Conservation (phyloP, 1,284 basidiomycete species). For the Cerioporus squamosus region DNA sequence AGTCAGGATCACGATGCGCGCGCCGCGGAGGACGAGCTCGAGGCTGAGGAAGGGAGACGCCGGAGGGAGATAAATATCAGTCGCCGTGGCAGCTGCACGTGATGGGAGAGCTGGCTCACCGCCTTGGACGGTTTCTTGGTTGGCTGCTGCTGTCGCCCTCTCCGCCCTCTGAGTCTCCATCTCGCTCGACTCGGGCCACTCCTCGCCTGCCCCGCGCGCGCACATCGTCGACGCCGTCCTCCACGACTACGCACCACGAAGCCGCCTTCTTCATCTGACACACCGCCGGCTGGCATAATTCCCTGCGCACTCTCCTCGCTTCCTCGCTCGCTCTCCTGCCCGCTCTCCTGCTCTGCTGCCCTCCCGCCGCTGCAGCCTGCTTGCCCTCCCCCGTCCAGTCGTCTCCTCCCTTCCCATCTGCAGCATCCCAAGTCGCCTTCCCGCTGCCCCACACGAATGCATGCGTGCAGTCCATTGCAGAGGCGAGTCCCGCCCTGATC, state of each 20-base stretch:
- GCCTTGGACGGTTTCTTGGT: slow-evolving; percentile 19
- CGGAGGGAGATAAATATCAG: no score
- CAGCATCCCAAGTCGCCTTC: no score
- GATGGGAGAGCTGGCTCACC: slow-evolving; percentile 27
- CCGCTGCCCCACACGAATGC: no score
- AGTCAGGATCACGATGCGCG: slow-evolving; percentile 17
- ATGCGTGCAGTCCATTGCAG: no score
- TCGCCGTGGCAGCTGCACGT: no score
- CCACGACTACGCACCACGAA: slow-evolving; percentile 21
- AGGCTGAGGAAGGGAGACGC: slow-evolving; percentile 5
- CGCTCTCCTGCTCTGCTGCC: no score
- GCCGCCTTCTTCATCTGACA: slow-evolving; percentile 18
- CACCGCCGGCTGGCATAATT: slow-evolving; percentile 28
- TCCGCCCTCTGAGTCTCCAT: slow-evolving; percentile 4
- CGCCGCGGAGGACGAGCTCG: background rate
- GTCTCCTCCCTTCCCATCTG: no score
- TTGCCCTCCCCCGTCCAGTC: no score
- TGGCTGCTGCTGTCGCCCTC: slow-evolving; percentile 13
- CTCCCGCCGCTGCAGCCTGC: no score
- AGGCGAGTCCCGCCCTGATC: no score
- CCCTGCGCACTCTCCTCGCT: no score
- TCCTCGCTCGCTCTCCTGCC: no score
- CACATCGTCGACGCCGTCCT: slow-evolving; percentile 16
- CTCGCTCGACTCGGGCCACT: background rate
- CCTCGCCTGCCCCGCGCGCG: slow-evolving; percentile 14